These are phyloP conservation scores for Cyberlindnera japonica DNA, from an alignment of 805 yeast genomes.

Conservation along the genomic window DNA sequence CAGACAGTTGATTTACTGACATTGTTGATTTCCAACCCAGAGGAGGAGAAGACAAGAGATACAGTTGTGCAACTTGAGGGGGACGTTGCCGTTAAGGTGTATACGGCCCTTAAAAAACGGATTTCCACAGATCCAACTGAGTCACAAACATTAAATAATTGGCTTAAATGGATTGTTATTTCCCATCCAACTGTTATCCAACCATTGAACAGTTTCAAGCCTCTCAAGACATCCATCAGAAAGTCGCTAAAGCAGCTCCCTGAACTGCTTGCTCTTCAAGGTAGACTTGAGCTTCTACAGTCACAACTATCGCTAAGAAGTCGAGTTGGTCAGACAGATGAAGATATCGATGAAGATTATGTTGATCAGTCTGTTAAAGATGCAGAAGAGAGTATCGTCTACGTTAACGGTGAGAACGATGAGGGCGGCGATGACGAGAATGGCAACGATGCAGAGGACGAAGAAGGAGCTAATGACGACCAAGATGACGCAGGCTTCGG, in stretches of 20 bases:
- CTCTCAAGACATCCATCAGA: constrained; percentile 53
- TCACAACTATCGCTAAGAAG: constrained; percentile 72
- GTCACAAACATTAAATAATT: constrained; percentile 40
- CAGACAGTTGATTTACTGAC: constrained; percentile 28
- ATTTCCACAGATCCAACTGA: constrained; percentile 44
- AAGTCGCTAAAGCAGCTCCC: constrained; percentile 59
- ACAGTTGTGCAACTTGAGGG: constrained; percentile 39
- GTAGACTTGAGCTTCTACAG: constrained; percentile 72
- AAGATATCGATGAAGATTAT: constrained; percentile 32
- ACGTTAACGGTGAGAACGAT: constrained; percentile 43
- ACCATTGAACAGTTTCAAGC: constrained; percentile 40
- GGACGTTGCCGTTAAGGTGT: constrained; percentile 38
- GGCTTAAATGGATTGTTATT: constrained; percentile 82
- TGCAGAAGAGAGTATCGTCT: constrained; percentile 33
- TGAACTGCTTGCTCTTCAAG: constrained; percentile 74
- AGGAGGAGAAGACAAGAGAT: constrained; percentile 38
- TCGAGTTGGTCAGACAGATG: constrained; percentile 34
- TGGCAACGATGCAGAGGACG: constrained; percentile 25
- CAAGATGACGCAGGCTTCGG: constrained; percentile 4
- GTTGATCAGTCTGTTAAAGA: constrained; percentile 28
- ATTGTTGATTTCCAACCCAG: constrained; percentile 27
- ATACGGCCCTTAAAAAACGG: constrained; percentile 43
- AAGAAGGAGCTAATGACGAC: background rate
- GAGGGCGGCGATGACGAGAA: constrained; percentile 35
- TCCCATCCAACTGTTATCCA: constrained; percentile 47